A percentile compares a stretch with the other conserved stretches of the same genome.
phyloP scores from a whole-genome alignment of 225 moss, liverwort and hornwort genomes.

The Ulota crispa region DNA sequence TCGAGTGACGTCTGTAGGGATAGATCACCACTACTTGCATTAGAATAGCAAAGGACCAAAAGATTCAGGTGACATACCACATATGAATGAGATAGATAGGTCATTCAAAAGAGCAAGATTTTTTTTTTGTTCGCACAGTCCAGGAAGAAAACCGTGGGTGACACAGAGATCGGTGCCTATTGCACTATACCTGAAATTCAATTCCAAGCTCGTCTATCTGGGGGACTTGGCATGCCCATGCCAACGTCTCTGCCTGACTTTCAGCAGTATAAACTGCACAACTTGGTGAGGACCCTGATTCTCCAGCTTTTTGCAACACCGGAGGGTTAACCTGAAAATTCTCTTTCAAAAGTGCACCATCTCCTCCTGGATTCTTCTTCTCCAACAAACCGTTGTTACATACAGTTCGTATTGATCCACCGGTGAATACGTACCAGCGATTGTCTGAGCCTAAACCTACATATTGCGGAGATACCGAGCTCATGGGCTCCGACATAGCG shows the following conservation, averaged over 20 bases:
- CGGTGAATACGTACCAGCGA: slow-evolving; percentile 55
- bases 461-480: slow-evolving; percentile 20
- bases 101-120: not conserved
- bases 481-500: not conserved
- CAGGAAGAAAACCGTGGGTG: not conserved
- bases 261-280: slow-evolving; percentile 55
- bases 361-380: slow-evolving; percentile 11
- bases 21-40: slow-evolving; percentile 23
- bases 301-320: slow-evolving; percentile 47
- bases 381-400: not conserved
- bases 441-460: slow-evolving; percentile 59
- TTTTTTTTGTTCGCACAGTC: not conserved
- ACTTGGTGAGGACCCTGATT: slow-evolving; percentile 32
- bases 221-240: slow-evolving; percentile 49
- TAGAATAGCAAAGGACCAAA: not conserved
- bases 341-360: slow-evolving; percentile 35
- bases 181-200: slow-evolving; percentile 39
- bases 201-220: slow-evolving; percentile 27
- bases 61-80: slow-evolving; percentile 12
- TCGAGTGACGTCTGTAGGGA: slow-evolving; percentile 43
- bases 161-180: not conserved
- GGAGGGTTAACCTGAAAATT: slow-evolving; percentile 39
- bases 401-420: slow-evolving; percentile 44
- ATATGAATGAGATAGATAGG: not conserved
- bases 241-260: slow-evolving; percentile 44